Evolutionary conservation across 2,329 filamentous ascomycete species (phyloP), one percentile per base, ranked within the genome.

Genomic region (Cadophora sp.): DNA sequence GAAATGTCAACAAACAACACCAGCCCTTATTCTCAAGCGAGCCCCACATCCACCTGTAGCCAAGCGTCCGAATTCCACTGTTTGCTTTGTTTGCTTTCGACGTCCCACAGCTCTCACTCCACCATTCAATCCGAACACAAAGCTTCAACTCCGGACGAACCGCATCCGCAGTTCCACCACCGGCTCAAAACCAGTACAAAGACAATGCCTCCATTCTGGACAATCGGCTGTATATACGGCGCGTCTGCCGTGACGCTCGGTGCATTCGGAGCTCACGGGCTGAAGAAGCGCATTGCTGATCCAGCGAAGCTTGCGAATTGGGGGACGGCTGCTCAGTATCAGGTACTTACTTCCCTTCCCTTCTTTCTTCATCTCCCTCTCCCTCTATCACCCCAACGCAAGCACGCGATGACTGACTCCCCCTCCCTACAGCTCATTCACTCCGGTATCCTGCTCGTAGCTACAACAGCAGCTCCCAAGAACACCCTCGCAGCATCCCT

Each of bases 251-350:
- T 91, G 59, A 81, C 81, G 18, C 76, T 90, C 64, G 89, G 89
- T 39, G 89, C 89, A 0, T 91, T 91, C 77, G 89, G 89, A 43
- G 87, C 88, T 14, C 89, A 91, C 75, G 88, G 88, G 13, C 80
- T 91, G 48, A 90, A 89, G 79, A 83, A 83, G 67, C 80, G 81
- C 70, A 86, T 90, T 74, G 74, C 83, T 11, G 88, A 90, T 71
- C 87, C 88, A 3, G 77, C 81, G 14, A 83, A 83, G 68, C 77
- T 91, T 48, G 84, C 86, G 6, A 89, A 82, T 75, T 91, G 87
- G 84, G 77, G 79, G 13, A 91, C 88, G 0, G 89, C 88, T 1
- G 88, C 89, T 2, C 88, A 91, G 48, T 91, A 91, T 72, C 88
- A 90, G 79, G 88, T 89, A 78, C 4, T 68, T 89, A 78, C 4